Evolutionary conservation across 805 yeast genomes (phyloP).

Genomic region (Suhomyces emberorum): DNA sequence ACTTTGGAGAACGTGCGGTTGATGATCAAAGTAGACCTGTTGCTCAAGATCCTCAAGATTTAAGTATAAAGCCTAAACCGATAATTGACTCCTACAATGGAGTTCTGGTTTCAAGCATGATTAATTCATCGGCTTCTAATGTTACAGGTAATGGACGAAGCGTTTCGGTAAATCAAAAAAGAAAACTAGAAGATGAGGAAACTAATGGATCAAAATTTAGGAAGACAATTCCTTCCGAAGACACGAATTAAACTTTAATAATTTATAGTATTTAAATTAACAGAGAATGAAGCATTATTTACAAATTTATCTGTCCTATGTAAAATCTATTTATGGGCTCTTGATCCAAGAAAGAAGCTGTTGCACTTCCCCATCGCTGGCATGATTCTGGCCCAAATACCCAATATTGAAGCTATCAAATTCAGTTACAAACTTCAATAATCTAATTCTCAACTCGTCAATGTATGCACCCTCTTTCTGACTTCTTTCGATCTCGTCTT

Average conservation of each 20-base stretch:
- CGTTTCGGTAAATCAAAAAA: slow-evolving; percentile 15
- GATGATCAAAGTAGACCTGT: background rate
- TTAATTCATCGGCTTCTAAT: slow-evolving; percentile 2
- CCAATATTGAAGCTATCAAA: slow-evolving; percentile 41
- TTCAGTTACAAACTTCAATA: slow-evolving; percentile 40
- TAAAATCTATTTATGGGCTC: no score
- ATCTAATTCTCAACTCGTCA: slow-evolving; percentile 31
- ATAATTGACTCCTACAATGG: slow-evolving; percentile 13
- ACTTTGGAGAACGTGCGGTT: slow-evolving; percentile 38
- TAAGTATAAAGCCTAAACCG: slow-evolving; percentile 25
- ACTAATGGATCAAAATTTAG: no score
- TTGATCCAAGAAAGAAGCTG: no score
- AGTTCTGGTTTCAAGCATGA: slow-evolving; percentile 2
- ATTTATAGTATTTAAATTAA: no score
- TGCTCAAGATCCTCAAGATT: slow-evolving; percentile 23
- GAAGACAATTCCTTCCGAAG: no score
- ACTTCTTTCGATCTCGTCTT: slow-evolving; percentile 12
- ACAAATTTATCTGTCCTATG: no score
- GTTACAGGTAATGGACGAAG: slow-evolving; percentile 22
- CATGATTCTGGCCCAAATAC: slow-evolving; percentile 25
- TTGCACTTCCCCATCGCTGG: no score
- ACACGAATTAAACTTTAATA: no score
- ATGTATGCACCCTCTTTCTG: slow-evolving; percentile 14
- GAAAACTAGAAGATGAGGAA: slow-evolving; percentile 21
- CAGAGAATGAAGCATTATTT: no score